Percentiles rank a stretch among this genome's conserved stretches.
Evolutionary conservation across 208 protist species (phyloP).

Genomic region (Leishmania martiniquensis): DNA sequence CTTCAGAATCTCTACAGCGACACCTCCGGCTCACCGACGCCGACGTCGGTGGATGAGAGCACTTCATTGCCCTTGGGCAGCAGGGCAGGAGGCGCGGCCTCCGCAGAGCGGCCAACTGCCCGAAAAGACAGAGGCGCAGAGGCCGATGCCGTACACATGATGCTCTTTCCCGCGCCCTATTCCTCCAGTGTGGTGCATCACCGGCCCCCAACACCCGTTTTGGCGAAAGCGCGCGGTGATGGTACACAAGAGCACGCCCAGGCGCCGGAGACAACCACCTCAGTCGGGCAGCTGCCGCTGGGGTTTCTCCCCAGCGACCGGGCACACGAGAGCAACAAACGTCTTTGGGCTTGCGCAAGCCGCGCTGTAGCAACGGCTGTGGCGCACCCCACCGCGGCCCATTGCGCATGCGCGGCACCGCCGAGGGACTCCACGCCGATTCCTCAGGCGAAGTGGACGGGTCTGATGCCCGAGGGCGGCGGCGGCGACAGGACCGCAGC

Average conservation of each 20-base stretch:
- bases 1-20: background rate
- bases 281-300: background rate
- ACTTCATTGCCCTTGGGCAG: background rate
- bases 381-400: background rate
- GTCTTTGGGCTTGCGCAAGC: background rate
- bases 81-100: background rate
- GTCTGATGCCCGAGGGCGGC: background rate
- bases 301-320: background rate
- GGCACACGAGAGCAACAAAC: background rate
- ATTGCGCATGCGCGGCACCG: background rate
- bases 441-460: background rate
- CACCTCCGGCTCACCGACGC: slow-evolving; percentile 10
- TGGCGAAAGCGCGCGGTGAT: background rate
- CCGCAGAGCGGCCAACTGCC: background rate
- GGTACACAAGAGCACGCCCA: background rate
- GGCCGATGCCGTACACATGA: background rate
- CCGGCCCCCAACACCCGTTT: background rate
- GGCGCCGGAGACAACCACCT: background rate
- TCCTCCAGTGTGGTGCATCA: background rate
- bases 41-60: background rate
- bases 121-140: background rate
- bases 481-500: background rate
- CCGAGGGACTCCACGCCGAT: background rate
- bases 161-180: background rate
- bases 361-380: background rate